Evolutionary conservation across 2,329 filamentous ascomycete species (phyloP).

Genomic region (Fusarium continuum): DNA sequence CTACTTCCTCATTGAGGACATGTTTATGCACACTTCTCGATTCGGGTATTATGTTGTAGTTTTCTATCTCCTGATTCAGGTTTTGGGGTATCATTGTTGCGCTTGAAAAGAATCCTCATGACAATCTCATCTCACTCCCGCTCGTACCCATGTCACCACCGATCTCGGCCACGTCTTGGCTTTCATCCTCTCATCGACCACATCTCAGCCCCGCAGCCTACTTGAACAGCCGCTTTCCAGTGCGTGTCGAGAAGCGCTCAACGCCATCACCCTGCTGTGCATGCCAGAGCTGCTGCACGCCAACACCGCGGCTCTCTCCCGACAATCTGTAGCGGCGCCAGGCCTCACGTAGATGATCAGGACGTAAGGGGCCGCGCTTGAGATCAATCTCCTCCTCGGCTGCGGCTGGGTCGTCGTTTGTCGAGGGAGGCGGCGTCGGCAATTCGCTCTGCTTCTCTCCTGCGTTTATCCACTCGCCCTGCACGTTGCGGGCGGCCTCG

Average conservation of each 20-base stretch:
- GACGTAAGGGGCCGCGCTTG: constrained; percentile 68
- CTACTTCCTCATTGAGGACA: neutral
- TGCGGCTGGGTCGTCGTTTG: constrained; percentile 45
- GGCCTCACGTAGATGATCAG: constrained; percentile 79
- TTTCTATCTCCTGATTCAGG: constrained; percentile 19
- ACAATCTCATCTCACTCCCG: constrained; percentile 5
- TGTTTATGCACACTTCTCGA: neutral
- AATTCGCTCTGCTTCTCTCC: constrained; percentile 67
- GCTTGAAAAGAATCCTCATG: constrained; percentile 25
- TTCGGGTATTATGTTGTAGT: constrained; percentile 2
- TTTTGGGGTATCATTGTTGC: constrained; percentile 34
- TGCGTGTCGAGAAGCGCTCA: constrained; percentile 66
- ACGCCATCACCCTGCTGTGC: constrained; percentile 67
- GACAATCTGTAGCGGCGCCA: constrained; percentile 72
- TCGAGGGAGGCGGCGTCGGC: constrained; percentile 53
- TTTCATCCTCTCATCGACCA: neutral
- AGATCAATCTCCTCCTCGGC: constrained; percentile 40
- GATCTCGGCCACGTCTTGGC: constrained; percentile 4
- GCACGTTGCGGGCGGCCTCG: constrained; percentile 74
- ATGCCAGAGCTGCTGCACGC: constrained; percentile 69
- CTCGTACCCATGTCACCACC: neutral
- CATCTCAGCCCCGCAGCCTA: constrained; percentile 43
- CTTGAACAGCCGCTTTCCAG: constrained; percentile 63
- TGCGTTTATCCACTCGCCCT: constrained; percentile 73
- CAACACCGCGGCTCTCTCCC: constrained; percentile 70